Evolutionary conservation across 2,329 filamentous ascomycete species (phyloP).

Genomic region (Aureobasidium uvarum): DNA sequence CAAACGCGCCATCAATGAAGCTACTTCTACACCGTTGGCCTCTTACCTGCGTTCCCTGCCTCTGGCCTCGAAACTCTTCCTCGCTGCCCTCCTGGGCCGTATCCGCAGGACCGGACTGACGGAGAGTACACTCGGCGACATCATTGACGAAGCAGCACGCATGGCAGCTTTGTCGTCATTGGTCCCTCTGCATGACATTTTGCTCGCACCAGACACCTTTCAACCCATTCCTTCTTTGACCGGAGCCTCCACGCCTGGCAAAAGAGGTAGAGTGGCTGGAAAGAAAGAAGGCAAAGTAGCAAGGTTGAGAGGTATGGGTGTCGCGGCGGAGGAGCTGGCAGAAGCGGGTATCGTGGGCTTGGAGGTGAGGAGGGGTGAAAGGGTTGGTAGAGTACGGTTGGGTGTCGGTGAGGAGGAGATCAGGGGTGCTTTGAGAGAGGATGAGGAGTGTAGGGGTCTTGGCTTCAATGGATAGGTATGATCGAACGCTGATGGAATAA

Average conservation of each 20-base stretch:
- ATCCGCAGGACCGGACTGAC: slow-evolving; percentile 78
- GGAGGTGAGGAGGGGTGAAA: slow-evolving; percentile 73
- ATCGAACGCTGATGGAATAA: neutral
- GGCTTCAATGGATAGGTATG: slow-evolving; percentile 53
- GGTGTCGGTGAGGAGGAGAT: slow-evolving; percentile 90
- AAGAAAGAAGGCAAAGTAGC: slow-evolving; percentile 41
- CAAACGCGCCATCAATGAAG: slow-evolving; percentile 91
- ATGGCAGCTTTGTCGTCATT: slow-evolving; percentile 62
- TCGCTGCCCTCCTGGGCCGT: slow-evolving; percentile 76
- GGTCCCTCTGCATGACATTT: slow-evolving; percentile 59
- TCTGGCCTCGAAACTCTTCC: slow-evolving; percentile 76
- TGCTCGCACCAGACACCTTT: slow-evolving; percentile 50
- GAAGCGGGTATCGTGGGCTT: slow-evolving; percentile 85
- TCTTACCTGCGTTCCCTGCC: slow-evolving; percentile 82
- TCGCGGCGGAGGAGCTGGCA: slow-evolving; percentile 76
- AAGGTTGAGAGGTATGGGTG: slow-evolving; percentile 61
- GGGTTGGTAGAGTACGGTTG: slow-evolving; percentile 82
- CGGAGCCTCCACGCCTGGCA: slow-evolving; percentile 33
- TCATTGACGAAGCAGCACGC: slow-evolving; percentile 78
- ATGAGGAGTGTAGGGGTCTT: slow-evolving; percentile 78
- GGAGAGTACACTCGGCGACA: slow-evolving; percentile 85
- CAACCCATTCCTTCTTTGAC: slow-evolving; percentile 33
- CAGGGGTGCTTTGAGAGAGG: slow-evolving; percentile 80
- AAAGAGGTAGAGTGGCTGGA: slow-evolving; percentile 37
- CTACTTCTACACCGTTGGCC: slow-evolving; percentile 87